These are phyloP conservation scores for Microsporum canis DNA, from an alignment of 2,329 filamentous ascomycete genomes.

Conservation along the genomic window DNA sequence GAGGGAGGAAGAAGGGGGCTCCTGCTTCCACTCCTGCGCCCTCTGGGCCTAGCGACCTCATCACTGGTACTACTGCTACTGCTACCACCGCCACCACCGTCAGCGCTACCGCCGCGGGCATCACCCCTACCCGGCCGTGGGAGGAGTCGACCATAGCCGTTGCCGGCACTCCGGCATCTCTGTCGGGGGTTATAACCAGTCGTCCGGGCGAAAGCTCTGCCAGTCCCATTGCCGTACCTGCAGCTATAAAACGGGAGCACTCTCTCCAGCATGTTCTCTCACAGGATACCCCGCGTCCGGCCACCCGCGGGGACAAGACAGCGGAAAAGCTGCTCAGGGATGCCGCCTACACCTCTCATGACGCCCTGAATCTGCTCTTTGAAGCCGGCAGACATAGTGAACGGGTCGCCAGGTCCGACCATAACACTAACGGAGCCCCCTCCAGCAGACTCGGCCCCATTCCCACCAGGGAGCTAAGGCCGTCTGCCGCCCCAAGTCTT, in stretches of 20 bases:
- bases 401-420: constrained; percentile 6
- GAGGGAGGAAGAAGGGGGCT: constrained; percentile 14
- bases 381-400: constrained; percentile 17
- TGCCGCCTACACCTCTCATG: constrained; percentile 16
- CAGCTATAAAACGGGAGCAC: constrained; percentile 3
- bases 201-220: neutral
- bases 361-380: constrained; percentile 15
- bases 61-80: neutral
- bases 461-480: constrained; percentile 3
- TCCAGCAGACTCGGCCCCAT: constrained; percentile 2
- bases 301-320: constrained; percentile 4
- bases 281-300: neutral
- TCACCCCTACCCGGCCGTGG: constrained; percentile 3
- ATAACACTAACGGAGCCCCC: neutral
- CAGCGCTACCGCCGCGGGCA: neutral
- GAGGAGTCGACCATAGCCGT: neutral
- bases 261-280: neutral
- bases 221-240: neutral
- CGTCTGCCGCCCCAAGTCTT: constrained; percentile 10
- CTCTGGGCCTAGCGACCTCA: neutral
- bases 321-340: constrained; percentile 15
- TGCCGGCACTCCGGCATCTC: neutral
- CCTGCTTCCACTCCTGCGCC: neutral
- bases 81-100: neutral
- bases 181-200: neutral